Evolutionary conservation across 768 basidiomycete genomes (phyloP).

Genomic region (Psilocybe azurescens): DNA sequence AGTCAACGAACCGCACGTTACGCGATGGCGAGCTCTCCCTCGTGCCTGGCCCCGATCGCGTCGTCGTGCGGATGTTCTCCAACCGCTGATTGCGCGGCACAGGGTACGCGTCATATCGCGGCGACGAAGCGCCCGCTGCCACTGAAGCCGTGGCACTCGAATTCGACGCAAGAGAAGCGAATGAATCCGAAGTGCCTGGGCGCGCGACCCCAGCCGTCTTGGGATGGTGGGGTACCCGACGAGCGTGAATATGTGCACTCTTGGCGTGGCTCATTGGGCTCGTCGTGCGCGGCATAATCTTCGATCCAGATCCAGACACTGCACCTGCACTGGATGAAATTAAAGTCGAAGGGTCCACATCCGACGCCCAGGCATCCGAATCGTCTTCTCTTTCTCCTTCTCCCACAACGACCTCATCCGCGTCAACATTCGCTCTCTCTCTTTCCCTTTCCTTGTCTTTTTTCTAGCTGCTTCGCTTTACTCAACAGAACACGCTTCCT

Average conservation of each 20-base stretch:
- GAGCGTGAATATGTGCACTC: neutral
- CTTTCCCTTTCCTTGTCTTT: neutral
- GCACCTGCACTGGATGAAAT: neutral
- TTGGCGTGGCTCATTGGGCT: slow-evolving; percentile 7
- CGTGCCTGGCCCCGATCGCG: no score
- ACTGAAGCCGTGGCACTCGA: no score
- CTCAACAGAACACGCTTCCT: neutral
- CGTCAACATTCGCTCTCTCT: neutral
- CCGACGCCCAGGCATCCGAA: slow-evolving; percentile 74
- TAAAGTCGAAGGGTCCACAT: slow-evolving; percentile 30
- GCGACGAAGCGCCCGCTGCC: no score
- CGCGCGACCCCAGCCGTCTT: no score
- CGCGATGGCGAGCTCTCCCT: no score
- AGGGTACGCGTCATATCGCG: no score
- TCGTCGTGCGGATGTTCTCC: no score
- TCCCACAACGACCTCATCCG: neutral
- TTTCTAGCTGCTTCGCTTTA: neutral
- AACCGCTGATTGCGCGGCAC: no score
- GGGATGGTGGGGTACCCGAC: no score
- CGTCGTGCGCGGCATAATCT: neutral
- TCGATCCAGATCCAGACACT: neutral
- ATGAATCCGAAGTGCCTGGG: no score
- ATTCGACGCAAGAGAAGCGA: no score
- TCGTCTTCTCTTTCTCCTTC: slow-evolving; percentile 38
- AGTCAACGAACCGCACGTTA: no score